Evolutionary conservation across 768 basidiomycete species (phyloP), one percentile per base, ranked within the genome.

Genomic region (Floccularia luteovirens): DNA sequence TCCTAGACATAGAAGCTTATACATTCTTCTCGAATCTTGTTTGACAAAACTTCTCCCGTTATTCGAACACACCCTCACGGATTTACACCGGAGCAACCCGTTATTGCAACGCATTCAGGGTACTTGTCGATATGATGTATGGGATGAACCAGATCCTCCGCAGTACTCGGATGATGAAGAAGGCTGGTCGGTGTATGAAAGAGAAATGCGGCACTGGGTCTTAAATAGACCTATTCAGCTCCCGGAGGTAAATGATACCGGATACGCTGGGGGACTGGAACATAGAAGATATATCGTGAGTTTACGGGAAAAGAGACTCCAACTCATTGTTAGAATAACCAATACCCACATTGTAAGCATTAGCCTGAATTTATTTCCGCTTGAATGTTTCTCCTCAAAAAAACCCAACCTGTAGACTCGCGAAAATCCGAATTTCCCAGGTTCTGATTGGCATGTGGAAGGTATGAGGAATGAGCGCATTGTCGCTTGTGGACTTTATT

Each of bases 391-490:
- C n/a, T n/a, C n/a, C n/a, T n/a, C n/a, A n/a, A n/a, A n/a, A n/a
- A n/a, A n/a, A n/a, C n/a, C n/a, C n/a, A 30, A 30, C 10, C 8
- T 8, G 8, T 14, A 30, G 27, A 30, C 14, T 8, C 8, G 14
- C 8, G 10, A 30, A 14, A 30, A 34, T 17, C 32, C 7, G 32
- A 34, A 34, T 17, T 67, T 60, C 49, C 41, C 49, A 3, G 67
- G 61, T 1, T 55, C 60, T 8, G 52, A 51, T 11, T 77, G 74
- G 73, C 69, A 67, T 33, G 72, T 72, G 13, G 69, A 70, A 50
- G 74, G 74, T 24, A 74, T 74, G 71, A 52, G 61, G 41, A 72
- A 70, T 40, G 74, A 77, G 46, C 58, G 66, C 4, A 67, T 77
- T 30, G 66, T 67, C 0, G 72, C 73, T 1, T 70, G 63, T 42